These are phyloP conservation scores for Kurtzmaniella natalensis DNA, from an alignment of 1,139 yeast genomes.

Conservation along the genomic window DNA sequence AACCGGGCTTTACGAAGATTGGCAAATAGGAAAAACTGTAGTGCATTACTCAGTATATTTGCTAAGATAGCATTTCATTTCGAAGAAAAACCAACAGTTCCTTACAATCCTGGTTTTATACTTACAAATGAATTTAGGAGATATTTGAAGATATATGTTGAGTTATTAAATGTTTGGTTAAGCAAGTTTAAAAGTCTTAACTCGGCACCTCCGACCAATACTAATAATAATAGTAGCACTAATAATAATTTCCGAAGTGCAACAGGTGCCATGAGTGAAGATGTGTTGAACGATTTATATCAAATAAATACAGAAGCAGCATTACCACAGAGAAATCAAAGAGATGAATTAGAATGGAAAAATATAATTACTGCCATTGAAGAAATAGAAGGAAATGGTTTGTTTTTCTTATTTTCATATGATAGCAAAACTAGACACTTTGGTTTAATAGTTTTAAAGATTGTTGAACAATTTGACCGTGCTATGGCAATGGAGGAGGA, in stretches of 20 bases:
- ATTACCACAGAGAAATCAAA: constrained; percentile 26
- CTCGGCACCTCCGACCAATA: constrained; percentile 5
- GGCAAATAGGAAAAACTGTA: constrained; percentile 69
- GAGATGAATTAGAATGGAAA: constrained; percentile 74
- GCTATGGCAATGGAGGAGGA: constrained; percentile 59
- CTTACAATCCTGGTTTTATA: constrained; percentile 50
- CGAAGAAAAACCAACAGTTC: constrained; percentile 56
- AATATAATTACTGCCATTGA: constrained; percentile 79
- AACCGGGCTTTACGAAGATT: constrained; percentile 58
- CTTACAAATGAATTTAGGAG: constrained; percentile 55
- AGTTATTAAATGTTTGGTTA: constrained; percentile 77
- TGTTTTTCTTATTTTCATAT: constrained; percentile 87
- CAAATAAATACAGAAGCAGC: constrained; percentile 30
- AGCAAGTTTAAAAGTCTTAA: constrained; percentile 42
- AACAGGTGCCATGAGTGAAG: constrained; percentile 28
- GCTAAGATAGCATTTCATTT: constrained; percentile 79
- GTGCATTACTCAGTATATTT: constrained; percentile 64
- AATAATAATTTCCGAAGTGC: constrained; percentile 28
- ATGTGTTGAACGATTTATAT: constrained; percentile 40
- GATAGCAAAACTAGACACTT: constrained; percentile 69
- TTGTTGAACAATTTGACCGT: constrained; percentile 81
- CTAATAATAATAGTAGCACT: constrained; percentile 23
- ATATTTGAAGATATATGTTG: constrained; percentile 68
- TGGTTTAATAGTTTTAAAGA: constrained; percentile 69
- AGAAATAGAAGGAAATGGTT: constrained; percentile 93